Conservation (phyloP, 139 green algal species). For the Coccomyxa sp. region DNA sequence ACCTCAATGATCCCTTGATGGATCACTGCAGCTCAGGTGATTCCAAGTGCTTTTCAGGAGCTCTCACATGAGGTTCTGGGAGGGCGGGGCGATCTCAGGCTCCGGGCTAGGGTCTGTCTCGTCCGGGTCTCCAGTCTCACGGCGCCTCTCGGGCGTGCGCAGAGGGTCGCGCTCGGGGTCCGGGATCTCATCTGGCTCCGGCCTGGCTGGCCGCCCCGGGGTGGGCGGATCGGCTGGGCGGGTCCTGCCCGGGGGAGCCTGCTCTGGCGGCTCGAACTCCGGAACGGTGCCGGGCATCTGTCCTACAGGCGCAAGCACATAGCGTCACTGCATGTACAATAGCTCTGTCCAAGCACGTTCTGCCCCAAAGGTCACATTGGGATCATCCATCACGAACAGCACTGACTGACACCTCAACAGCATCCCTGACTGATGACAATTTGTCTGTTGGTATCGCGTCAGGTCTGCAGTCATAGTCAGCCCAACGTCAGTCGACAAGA, state of each 20-base stretch:
- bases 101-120: not conserved
- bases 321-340: not conserved
- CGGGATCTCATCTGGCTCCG: not conserved
- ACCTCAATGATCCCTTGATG: too few species aligned
- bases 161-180: conserved; percentile 3
- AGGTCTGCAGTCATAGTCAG: too few species aligned
- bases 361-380: too few species aligned
- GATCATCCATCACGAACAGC: too few species aligned
- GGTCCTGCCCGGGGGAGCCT: not conserved
- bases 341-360: too few species aligned
- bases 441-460: too few species aligned
- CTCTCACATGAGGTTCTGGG: not conserved
- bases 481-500: too few species aligned
- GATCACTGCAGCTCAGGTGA: too few species aligned
- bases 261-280: conserved; percentile 2
- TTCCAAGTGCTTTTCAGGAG: too few species aligned
- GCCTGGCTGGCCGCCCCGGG: not conserved
- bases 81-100: not conserved
- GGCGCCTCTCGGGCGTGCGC: not conserved
- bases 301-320: not conserved
- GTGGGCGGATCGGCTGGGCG: not conserved
- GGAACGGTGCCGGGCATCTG: not conserved
- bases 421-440: too few species aligned
- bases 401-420: too few species aligned
- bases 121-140: not conserved